A percentile compares a stretch with the other conserved stretches of the same genome.
These are phyloP conservation scores for Aspergillus kassunensis DNA, from an alignment of 495 filamentous ascomycete species.

Conservation along the genomic window DNA sequence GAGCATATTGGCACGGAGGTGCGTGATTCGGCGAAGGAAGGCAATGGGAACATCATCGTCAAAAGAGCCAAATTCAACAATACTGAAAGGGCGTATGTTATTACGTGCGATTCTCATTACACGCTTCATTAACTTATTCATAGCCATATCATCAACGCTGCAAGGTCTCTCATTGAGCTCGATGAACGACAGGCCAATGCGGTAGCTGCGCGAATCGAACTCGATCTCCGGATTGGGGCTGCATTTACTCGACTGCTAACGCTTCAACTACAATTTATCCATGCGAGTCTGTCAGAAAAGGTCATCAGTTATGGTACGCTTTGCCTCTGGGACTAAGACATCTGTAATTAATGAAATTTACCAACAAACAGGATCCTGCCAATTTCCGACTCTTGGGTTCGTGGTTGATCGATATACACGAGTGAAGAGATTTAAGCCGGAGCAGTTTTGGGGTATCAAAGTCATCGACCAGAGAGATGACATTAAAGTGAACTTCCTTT, in stretches of 20 bases:
- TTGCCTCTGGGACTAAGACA: neutral
- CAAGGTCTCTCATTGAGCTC: conserved; percentile 67
- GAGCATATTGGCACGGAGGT: conserved; percentile 97
- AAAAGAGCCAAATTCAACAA: conserved; percentile 92
- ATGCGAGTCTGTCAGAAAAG: conserved; percentile 55
- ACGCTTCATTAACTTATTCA: neutral
- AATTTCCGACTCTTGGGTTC: conserved; percentile 95
- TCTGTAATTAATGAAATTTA: conserved; percentile 16
- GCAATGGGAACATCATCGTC: conserved; percentile 70
- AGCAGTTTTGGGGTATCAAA: conserved; percentile 88
- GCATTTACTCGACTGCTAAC: conserved; percentile 91
- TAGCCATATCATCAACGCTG: conserved; percentile 79
- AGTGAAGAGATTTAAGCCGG: conserved; percentile 89
- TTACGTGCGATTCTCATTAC: neutral
- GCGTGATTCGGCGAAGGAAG: conserved; percentile 68
- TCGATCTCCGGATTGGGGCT: conserved; percentile 87
- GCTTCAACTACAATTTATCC: conserved; percentile 62
- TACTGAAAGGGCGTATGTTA: conserved; percentile 81
- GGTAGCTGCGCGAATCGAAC: conserved; percentile 83
- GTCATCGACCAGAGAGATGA: conserved; percentile 73
- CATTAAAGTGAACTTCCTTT: conserved; percentile 79
- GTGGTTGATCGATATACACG: conserved; percentile 93
- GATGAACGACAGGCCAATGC: conserved; percentile 86
- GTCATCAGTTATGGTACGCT: conserved; percentile 79
- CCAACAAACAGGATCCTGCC: conserved; percentile 68